A percentile compares a stretch with the other conserved stretches of the same genome.
Evolutionary conservation across 371 early-diverging fungal genomes (phyloP).

Genomic region (Apophysomyces trapeziformis): DNA sequence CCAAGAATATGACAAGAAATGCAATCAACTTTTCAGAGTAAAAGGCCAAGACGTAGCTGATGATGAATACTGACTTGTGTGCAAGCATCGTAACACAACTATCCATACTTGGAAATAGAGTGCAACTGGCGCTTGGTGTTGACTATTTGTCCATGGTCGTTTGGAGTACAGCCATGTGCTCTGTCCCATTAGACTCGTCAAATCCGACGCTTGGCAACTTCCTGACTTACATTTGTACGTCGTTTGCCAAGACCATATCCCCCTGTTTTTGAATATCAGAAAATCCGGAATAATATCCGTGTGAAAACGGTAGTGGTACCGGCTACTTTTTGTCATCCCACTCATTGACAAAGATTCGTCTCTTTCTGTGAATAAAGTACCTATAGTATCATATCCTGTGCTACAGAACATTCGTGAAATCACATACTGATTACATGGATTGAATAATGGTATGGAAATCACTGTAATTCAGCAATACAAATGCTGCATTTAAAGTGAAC

Average conservation of each 20-base stretch:
- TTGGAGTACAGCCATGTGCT: slow-evolving; percentile 8
- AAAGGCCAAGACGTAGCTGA: slow-evolving; percentile 10
- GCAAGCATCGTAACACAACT: background rate
- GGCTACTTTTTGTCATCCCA: too few species aligned
- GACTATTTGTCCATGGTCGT: background rate
- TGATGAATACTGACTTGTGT: background rate
- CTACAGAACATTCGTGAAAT: too few species aligned
- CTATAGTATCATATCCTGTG: too few species aligned
- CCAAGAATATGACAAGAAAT: slow-evolving; percentile 2
- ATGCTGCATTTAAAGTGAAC: too few species aligned
- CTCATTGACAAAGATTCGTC: too few species aligned
- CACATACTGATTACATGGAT: too few species aligned
- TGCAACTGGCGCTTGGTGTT: background rate
- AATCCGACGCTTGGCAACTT: background rate
- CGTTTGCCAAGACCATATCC: background rate
- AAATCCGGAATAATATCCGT: background rate
- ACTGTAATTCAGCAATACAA: too few species aligned
- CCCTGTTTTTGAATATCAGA: background rate
- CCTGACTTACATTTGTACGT: background rate
- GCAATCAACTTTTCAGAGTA: background rate
- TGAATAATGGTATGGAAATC: too few species aligned
- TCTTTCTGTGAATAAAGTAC: too few species aligned
- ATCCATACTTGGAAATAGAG: background rate
- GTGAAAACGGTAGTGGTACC: background rate
- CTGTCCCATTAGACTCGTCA: background rate